phyloP scores from a whole-genome alignment of 2,329 filamentous ascomycete species.

The Capronia coronata region DNA sequence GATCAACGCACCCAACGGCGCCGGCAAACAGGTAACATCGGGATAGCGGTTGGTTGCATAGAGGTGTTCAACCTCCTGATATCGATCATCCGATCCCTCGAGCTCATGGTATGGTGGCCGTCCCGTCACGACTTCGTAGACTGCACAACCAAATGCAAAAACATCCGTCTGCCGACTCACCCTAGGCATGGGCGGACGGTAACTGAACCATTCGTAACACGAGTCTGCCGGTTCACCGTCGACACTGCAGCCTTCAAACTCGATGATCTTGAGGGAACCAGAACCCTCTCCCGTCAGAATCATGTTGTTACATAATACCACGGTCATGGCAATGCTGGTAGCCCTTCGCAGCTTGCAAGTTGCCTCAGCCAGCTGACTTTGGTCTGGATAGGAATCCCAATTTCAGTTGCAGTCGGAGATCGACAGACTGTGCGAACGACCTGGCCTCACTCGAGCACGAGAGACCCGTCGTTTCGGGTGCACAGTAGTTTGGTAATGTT shows the following conservation, averaged over 20 bases:
- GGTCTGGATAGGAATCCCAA: conserved; percentile 5
- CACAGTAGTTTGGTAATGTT: conserved; percentile 8
- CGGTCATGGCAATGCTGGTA: conserved; percentile 9
- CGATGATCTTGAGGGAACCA: conserved; percentile 15
- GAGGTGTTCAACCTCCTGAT: conserved; percentile 8
- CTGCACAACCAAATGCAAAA: conserved; percentile 2
- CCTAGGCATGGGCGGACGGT: conserved; percentile 9
- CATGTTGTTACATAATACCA: conserved; percentile 15
- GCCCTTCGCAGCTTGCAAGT: conserved; percentile 15
- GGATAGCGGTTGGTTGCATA: conserved; percentile 4
- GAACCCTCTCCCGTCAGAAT: conserved; percentile 9
- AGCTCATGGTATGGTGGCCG: conserved; percentile 13
- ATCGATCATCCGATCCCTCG: conserved; percentile 1
- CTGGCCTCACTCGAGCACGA: conserved; percentile 10
- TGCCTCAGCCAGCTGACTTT: conserved; percentile 10
- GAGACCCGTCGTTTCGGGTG: conserved; percentile 4
- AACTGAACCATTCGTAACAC: conserved; percentile 17
- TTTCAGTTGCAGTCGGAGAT: background rate
- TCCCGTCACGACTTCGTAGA: conserved; percentile 8
- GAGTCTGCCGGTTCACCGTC: conserved; percentile 7
- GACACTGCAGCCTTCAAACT: conserved; percentile 9
- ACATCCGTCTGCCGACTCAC: background rate
- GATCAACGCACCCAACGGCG: conserved; percentile 10
- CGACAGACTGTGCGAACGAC: conserved; percentile 2
- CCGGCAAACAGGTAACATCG: conserved; percentile 8